A percentile compares a stretch with the other conserved stretches of the same genome.
Evolutionary conservation across 164 flowering plant genomes (phyloP).

Genomic region (Vitis cinerea): DNA sequence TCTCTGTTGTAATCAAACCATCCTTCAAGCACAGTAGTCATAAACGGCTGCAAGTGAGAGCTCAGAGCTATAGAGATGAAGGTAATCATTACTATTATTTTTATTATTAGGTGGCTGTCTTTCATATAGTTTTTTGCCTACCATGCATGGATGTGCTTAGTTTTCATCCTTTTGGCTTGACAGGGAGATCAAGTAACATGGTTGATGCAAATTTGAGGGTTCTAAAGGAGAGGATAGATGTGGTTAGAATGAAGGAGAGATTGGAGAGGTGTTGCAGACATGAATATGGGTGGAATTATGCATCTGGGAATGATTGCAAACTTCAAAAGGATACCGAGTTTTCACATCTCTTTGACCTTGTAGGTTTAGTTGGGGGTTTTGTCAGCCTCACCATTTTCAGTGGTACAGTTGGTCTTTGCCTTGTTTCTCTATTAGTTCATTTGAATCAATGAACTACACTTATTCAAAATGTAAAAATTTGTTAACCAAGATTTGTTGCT

Average conservation of each 20-base stretch:
- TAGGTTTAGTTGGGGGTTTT: slow-evolving; percentile 14
- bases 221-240: slow-evolving; percentile 28
- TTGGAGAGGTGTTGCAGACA: slow-evolving; percentile 18
- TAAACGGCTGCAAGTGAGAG: slow-evolving; percentile 9
- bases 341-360: slow-evolving; percentile 18
- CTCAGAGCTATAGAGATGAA: slow-evolving; percentile 26
- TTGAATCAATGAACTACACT: slow-evolving; percentile 4
- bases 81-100: slow-evolving; percentile 8
- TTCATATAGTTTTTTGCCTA: background rate
- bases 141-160: background rate
- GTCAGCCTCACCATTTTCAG: slow-evolving; percentile 22
- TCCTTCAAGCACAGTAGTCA: too few species aligned
- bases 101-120: background rate
- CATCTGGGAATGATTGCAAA: slow-evolving; percentile 14
- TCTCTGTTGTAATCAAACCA: too few species aligned
- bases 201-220: slow-evolving; percentile 35
- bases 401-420: slow-evolving; percentile 24
- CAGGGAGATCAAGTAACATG: slow-evolving; percentile 29
- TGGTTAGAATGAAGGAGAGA: slow-evolving; percentile 26
- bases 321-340: slow-evolving; percentile 6
- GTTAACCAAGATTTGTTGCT: too few species aligned
- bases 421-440: slow-evolving; percentile 27
- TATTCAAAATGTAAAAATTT: too few species aligned
- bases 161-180: background rate
- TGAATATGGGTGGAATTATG: slow-evolving; percentile 32